A percentile compares a stretch with the other conserved stretches of the same genome.
phyloP scores from a whole-genome alignment of 2,329 filamentous ascomycete species.

The Apiospora sp. region DNA sequence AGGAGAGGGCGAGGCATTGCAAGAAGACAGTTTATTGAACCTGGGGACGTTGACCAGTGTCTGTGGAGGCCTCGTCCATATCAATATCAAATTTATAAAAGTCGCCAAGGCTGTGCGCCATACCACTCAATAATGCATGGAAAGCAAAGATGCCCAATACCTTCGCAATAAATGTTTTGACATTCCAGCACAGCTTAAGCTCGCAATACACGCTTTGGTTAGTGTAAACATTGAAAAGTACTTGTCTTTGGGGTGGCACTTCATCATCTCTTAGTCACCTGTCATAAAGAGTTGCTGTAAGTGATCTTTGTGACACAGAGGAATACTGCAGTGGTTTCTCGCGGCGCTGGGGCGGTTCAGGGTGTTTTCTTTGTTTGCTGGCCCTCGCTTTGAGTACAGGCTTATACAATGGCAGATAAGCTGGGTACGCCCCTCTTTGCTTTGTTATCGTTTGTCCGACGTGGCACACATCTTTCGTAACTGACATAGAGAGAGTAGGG shows the following conservation, averaged over 20 bases:
- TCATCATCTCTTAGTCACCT: neutral
- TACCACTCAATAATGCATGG: too few relatives aligned
- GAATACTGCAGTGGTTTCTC: neutral
- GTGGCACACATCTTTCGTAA: neutral
- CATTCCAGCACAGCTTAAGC: too few relatives aligned
- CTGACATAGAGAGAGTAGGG: accelerated
- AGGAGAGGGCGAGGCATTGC: too few relatives aligned
- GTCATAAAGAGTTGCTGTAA: neutral
- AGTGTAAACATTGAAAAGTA: too few relatives aligned
- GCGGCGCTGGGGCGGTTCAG: neutral
- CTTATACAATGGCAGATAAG: neutral
- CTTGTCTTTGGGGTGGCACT: neutral
- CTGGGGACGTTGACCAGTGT: too few relatives aligned
- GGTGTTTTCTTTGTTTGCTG: neutral
- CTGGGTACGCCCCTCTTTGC: neutral
- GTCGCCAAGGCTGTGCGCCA: too few relatives aligned
- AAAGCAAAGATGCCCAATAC: too few relatives aligned
- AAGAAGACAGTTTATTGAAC: too few relatives aligned
- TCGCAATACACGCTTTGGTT: too few relatives aligned
- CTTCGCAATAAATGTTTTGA: too few relatives aligned
- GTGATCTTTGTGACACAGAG: neutral
- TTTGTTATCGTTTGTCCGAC: neutral
- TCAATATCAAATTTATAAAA: too few relatives aligned
- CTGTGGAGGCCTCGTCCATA: too few relatives aligned
- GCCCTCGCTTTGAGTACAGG: neutral